Evolutionary conservation across 345 rosid genomes (phyloP).

Genomic region (Lepidium africanum): DNA sequence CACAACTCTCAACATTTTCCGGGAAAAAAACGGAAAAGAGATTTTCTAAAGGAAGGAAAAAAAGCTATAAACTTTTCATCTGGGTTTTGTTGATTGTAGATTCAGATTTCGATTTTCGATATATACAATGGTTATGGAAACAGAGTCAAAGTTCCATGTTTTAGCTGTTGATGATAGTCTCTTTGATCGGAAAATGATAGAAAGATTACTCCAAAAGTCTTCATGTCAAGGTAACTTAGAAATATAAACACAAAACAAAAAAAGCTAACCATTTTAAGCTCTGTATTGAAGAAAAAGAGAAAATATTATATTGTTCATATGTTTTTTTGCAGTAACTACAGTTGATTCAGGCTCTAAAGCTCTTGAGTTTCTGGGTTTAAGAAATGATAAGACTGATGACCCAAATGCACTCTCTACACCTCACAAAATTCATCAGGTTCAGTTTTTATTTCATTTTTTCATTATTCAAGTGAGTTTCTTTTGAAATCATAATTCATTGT

Average conservation of each 20-base stretch:
- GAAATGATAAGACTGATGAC: constrained; percentile 25
- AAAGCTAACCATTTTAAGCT: not conserved
- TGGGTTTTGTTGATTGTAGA: not conserved
- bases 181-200: constrained; percentile 76
- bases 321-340: constrained; percentile 51
- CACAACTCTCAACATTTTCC: constrained; percentile 7
- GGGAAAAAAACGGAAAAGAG: not conserved
- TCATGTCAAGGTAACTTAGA: constrained; percentile 61
- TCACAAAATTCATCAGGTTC: constrained; percentile 24
- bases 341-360: constrained; percentile 94
- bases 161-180: constrained; percentile 90
- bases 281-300: not conserved
- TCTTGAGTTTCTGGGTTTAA: constrained; percentile 70
- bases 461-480: not conserved
- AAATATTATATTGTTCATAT: not conserved
- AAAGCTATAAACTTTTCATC: not conserved
- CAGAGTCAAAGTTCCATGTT: constrained; percentile 69
- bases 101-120: not conserved
- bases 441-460: not conserved
- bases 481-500: not conserved
- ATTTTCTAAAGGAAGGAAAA: not conserved
- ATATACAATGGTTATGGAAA: constrained; percentile 25
- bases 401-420: constrained; percentile 32
- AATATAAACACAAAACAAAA: not conserved
- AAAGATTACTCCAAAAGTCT: constrained; percentile 77